These are phyloP conservation scores for Dactylellina cionopaga DNA, from an alignment of 2,329 filamentous ascomycete genomes.

Conservation along the genomic window DNA sequence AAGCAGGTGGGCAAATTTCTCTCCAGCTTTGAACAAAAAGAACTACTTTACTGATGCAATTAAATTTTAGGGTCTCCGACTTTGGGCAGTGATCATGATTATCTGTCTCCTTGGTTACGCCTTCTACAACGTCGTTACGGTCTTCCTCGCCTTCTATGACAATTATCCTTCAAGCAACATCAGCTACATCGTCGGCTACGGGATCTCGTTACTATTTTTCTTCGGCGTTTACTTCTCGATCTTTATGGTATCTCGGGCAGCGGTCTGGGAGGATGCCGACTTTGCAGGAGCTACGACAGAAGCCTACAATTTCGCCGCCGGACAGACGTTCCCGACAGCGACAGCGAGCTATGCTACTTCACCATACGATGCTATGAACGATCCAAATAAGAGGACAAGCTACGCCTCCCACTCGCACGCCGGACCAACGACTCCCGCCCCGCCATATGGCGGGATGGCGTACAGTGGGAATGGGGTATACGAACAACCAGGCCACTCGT, in stretches of 20 bases:
- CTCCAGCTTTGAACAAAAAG: not conserved
- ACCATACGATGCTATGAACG: conserved; percentile 28
- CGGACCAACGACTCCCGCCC: conserved; percentile 20
- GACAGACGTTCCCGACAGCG: not conserved
- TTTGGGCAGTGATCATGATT: conserved; percentile 34
- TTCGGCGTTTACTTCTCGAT: conserved; percentile 32
- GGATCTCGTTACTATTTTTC: conserved; percentile 24
- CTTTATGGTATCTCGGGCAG: conserved; percentile 36
- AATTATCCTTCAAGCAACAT: not conserved
- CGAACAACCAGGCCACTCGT: conserved; percentile 29
- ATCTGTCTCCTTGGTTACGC: conserved; percentile 27
- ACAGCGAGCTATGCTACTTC: not conserved
- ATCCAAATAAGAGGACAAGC: conserved; percentile 32
- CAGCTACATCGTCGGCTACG: conserved; percentile 17
- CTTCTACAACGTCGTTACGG: conserved; percentile 14
- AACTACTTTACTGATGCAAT: conserved; percentile 1
- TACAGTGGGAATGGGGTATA: conserved; percentile 46
- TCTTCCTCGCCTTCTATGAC: conserved; percentile 24
- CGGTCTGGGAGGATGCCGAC: conserved; percentile 28
- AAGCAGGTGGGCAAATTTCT: conserved; percentile 7
- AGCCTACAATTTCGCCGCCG: not conserved
- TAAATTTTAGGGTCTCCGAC: conserved; percentile 23
- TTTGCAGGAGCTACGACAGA: conserved; percentile 1
- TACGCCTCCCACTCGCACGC: conserved; percentile 14
- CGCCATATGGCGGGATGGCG: conserved; percentile 31